phyloP scores from a whole-genome alignment of 1,284 basidiomycete genomes.

The Pseudozyma sp. region DNA sequence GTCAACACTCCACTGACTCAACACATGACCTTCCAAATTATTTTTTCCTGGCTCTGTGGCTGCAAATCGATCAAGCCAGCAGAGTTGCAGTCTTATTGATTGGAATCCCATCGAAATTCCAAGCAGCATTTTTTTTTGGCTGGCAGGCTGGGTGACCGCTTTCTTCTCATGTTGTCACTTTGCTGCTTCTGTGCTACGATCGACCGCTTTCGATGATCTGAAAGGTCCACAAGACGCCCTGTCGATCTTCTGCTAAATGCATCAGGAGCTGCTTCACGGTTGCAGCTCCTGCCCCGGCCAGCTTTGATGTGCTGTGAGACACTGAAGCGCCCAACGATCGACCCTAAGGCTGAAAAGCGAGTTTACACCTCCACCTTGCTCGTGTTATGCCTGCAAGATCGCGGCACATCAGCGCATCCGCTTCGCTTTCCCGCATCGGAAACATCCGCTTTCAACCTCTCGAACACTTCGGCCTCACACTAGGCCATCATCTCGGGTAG shows the following conservation, averaged over 20 bases:
- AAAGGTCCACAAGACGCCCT: neutral
- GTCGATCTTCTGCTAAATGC: neutral
- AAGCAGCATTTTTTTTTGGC: neutral
- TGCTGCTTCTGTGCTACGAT: too few relatives aligned
- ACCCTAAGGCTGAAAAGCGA: constrained; percentile 1
- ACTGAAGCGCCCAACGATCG: constrained; percentile 7
- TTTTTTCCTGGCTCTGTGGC: constrained; percentile 21
- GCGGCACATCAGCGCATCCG: neutral
- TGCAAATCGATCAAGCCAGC: constrained; percentile 29
- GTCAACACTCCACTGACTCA: neutral
- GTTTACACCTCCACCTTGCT: constrained; percentile 9
- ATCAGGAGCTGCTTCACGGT: too few relatives aligned
- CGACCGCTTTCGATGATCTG: neutral
- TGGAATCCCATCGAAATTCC: constrained; percentile 29
- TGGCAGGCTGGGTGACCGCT: too few relatives aligned
- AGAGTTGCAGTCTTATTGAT: neutral
- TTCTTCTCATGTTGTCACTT: neutral
- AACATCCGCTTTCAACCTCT: constrained; percentile 20
- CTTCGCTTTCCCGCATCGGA: constrained; percentile 11
- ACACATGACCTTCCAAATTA: constrained; percentile 20
- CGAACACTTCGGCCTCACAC: neutral
- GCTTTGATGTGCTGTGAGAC: neutral
- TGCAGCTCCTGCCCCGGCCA: too few relatives aligned
- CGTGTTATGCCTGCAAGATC: neutral
- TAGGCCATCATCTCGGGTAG: constrained; percentile 11